phyloP scores from a whole-genome alignment of 2,329 filamentous ascomycete genomes.

The Dactylellina haptotyla region DNA sequence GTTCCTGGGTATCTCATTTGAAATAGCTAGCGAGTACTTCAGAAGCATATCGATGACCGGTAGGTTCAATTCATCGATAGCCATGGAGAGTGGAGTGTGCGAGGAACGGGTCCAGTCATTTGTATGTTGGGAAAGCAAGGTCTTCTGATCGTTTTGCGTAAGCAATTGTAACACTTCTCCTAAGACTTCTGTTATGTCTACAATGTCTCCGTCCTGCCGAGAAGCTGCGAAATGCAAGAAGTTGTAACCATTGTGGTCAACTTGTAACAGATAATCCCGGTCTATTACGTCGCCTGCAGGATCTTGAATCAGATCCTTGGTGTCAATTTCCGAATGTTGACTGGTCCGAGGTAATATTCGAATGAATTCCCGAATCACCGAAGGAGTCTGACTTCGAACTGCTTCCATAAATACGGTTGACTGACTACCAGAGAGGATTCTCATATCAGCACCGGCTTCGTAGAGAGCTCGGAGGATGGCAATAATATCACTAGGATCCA shows the following conservation, averaged over 20 bases:
- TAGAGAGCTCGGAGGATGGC: not conserved
- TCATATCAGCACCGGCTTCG: not conserved
- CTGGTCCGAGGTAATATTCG: not conserved
- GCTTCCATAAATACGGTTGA: not conserved
- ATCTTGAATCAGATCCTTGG: too few species aligned
- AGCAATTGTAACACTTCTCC: not conserved
- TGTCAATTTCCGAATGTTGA: too few species aligned
- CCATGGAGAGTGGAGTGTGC: not conserved
- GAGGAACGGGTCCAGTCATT: too few species aligned
- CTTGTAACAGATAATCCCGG: not conserved
- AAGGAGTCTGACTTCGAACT: not conserved
- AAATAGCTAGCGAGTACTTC: too few species aligned
- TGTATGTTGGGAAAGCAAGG: not conserved
- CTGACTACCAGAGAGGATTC: not conserved
- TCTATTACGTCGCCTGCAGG: not conserved
- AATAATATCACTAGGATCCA: not conserved
- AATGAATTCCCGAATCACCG: not conserved
- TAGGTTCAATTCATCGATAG: not conserved
- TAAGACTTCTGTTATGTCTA: not conserved
- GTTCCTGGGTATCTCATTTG: too few species aligned
- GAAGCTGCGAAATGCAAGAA: not conserved
- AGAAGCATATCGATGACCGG: too few species aligned
- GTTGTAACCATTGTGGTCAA: not conserved
- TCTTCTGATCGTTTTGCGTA: not conserved
- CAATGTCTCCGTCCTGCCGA: not conserved